A percentile compares a stretch with the other conserved stretches of the same genome.
Conservation (phyloP, 139 green algal genomes). For the Auxenochlorella pyrenoidosa region DNA sequence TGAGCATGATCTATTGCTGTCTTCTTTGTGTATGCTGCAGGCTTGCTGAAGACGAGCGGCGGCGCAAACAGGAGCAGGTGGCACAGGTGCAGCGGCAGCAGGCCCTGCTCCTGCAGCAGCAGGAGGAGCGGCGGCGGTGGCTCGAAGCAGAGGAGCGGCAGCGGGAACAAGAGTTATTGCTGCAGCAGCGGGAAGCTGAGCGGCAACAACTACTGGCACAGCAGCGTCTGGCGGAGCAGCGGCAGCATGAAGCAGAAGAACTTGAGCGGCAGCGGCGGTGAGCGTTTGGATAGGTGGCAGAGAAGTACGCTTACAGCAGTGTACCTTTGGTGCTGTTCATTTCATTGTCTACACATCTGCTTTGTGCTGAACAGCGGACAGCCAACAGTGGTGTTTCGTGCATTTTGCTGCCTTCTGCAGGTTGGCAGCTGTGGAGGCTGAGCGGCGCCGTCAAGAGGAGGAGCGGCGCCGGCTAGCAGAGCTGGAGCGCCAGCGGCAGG, state of each 20-base stretch:
- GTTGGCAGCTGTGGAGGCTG: not conserved
- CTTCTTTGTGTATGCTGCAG: not conserved
- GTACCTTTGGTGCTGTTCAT: not conserved
- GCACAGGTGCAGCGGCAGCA: not conserved
- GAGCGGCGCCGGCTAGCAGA: slow-evolving; percentile 5
- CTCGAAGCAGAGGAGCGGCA: slow-evolving; percentile 13
- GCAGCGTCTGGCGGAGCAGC: slow-evolving; percentile 22
- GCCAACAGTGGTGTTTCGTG: too few species aligned
- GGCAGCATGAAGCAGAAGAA: slow-evolving; percentile 21
- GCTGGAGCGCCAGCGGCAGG: not conserved
- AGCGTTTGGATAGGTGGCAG: not conserved
- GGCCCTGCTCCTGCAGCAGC: not conserved
- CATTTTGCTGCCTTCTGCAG: not conserved
- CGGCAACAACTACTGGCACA: not conserved
- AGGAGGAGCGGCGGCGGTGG: not conserved
- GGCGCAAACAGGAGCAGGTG: slow-evolving; percentile 8
- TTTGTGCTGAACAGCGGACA: too few species aligned
- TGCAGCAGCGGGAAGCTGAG: too few species aligned
- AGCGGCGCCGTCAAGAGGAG: not conserved
- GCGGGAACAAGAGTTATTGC: not conserved
- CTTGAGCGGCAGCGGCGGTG: slow-evolving; percentile 15
- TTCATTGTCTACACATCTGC: too few species aligned
- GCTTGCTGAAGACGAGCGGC: not conserved
- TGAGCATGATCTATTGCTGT: not conserved
- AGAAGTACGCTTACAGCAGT: too few species aligned